A percentile compares a stretch with the other conserved stretches of the same genome.
Conservation (phyloP, 2,329 filamentous ascomycete species). For the Emergomyces africanus region DNA sequence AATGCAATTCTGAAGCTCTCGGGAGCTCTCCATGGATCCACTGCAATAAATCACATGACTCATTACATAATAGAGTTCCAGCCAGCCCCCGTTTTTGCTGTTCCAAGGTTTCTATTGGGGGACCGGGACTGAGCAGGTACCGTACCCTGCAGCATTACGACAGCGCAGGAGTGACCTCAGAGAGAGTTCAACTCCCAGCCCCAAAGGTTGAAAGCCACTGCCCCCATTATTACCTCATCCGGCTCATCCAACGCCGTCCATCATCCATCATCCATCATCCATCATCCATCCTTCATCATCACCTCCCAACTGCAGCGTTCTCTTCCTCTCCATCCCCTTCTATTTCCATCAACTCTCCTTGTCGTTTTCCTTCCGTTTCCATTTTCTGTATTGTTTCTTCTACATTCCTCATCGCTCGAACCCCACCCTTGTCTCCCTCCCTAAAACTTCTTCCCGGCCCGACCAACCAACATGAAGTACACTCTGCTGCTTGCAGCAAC, state of each 20-base stretch:
- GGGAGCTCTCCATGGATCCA: too few species aligned
- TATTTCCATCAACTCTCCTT: neutral
- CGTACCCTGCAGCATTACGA: neutral
- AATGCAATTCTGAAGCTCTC: too few species aligned
- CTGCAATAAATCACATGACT: too few species aligned
- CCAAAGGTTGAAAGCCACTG: neutral
- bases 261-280: neutral
- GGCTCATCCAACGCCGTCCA: neutral
- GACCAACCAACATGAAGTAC: conserved; percentile 59
- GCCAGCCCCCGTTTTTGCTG: neutral
- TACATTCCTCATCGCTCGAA: neutral
- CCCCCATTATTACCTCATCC: neutral
- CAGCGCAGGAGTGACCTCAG: neutral
- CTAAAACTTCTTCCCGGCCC: neutral
- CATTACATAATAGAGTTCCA: too few species aligned
- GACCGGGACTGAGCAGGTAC: too few species aligned
- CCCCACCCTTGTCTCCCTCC: neutral
- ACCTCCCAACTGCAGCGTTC: neutral
- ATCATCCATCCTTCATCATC: neutral
- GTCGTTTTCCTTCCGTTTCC: neutral
- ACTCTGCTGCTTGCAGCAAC: conserved; percentile 64
- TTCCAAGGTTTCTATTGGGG: too few species aligned
- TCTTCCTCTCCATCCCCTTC: neutral
- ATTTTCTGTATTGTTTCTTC: neutral
- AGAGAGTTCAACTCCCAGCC: neutral